A percentile compares a stretch with the other conserved stretches of the same genome.
Evolutionary conservation across 1,284 basidiomycete genomes (phyloP).

Genomic region (Papiliotrema fonsecae): DNA sequence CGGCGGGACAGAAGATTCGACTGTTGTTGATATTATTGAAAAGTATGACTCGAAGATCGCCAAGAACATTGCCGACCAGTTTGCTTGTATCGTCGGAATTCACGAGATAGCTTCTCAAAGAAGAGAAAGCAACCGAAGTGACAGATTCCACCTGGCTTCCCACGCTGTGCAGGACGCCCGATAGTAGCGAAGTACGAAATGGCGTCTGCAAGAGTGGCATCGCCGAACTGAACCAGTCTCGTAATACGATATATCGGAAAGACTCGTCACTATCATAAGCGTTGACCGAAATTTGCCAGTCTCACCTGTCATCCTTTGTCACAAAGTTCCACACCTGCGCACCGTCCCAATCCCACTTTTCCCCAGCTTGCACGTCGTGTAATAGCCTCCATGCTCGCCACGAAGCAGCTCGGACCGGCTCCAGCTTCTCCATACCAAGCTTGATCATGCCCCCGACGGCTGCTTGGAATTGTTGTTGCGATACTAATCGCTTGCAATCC

Average conservation of each 20-base stretch:
- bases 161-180: constrained; percentile 69
- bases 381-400: constrained; percentile 61
- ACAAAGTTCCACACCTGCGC: constrained; percentile 5
- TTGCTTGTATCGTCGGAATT: not conserved
- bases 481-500: constrained; percentile 40
- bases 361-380: constrained; percentile 44
- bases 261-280: constrained; percentile 43
- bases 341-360: constrained; percentile 41
- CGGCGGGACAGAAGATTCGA: constrained; percentile 65
- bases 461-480: constrained; percentile 57
- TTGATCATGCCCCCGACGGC: constrained; percentile 68
- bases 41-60: constrained; percentile 56
- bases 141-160: constrained; percentile 76
- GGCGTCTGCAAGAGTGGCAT: constrained; percentile 60
- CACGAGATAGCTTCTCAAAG: constrained; percentile 8
- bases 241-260: constrained; percentile 62
- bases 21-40: constrained; percentile 58
- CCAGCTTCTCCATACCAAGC: constrained; percentile 84
- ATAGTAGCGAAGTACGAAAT: constrained; percentile 57
- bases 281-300: constrained; percentile 47
- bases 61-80: constrained; percentile 46
- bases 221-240: constrained; percentile 58
- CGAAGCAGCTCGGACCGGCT: constrained; percentile 77
- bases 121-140: constrained; percentile 36
- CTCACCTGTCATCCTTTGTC: constrained; percentile 3